Conservation (phyloP, 257 asterid genomes). For the Solanum etuberosum region DNA sequence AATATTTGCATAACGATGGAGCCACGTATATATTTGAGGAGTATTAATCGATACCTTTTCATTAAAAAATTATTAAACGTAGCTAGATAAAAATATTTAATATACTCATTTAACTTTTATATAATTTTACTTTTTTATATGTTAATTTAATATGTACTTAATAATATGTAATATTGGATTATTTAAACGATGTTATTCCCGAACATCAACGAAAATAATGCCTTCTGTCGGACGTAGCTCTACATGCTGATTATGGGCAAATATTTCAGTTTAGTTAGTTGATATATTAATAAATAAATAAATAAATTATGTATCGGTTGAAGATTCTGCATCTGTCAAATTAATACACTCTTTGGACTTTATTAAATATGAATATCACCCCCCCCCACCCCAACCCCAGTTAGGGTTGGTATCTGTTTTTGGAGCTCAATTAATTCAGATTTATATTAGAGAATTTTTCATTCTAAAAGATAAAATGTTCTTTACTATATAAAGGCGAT, state of each 20-base stretch:
- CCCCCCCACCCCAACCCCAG: background rate
- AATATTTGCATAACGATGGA: no score
- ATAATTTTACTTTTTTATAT: no score
- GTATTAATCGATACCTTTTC: background rate
- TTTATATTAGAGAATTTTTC: background rate
- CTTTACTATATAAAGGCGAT: background rate
- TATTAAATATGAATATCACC: background rate
- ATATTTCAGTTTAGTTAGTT: background rate
- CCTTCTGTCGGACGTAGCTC: background rate
- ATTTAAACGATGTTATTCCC: background rate
- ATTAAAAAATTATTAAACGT: no score
- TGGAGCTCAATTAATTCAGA: background rate
- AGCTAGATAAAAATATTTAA: no score
- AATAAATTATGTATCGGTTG: background rate
- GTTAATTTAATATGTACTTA: no score
- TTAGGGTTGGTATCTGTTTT: background rate
- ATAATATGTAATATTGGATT: background rate
- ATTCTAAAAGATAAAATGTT: no score
- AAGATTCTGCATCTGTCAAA: background rate
- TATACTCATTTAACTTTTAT: accelerated
- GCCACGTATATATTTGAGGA: background rate
- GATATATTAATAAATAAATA: no score
- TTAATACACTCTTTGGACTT: background rate
- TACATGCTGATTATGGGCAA: background rate
- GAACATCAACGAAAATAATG: background rate